A percentile compares a stretch with the other conserved stretches of the same genome.
Evolutionary conservation across 2,329 filamentous ascomycete species (phyloP).

Genomic region (Cladosporium austrohemisphaericum): DNA sequence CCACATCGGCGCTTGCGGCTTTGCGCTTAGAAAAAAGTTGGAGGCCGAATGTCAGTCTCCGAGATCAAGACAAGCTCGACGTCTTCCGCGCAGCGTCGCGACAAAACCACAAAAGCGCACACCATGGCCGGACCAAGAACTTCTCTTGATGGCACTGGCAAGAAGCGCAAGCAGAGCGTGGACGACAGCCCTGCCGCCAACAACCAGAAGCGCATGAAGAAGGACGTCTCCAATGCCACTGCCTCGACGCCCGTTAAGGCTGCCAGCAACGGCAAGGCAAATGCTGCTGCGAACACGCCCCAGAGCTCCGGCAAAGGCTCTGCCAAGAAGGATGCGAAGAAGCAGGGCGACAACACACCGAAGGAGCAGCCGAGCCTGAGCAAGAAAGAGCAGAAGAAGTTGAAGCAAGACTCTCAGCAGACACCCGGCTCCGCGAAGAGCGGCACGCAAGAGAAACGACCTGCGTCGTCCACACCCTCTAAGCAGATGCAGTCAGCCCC

Average conservation of each 20-base stretch:
- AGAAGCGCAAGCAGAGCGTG: slow-evolving; percentile 14
- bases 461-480: not conserved
- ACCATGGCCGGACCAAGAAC: slow-evolving; percentile 7
- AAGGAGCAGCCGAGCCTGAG: slow-evolving; percentile 9
- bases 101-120: not conserved
- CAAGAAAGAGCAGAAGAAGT: slow-evolving; percentile 11
- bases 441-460: not conserved
- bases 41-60: not conserved
- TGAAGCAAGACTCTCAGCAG: slow-evolving; percentile 8
- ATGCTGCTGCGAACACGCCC: not conserved
- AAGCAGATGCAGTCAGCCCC: slow-evolving; percentile 6
- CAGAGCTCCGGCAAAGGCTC: slow-evolving; percentile 1
- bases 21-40: no score
- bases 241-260: slow-evolving; percentile 3
- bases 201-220: slow-evolving; percentile 14
- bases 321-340: slow-evolving; percentile 6
- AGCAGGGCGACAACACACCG: not conserved
- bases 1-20: no score
- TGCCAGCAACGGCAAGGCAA: not conserved
- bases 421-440: slow-evolving; percentile 4
- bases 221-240: slow-evolving; percentile 5
- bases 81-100: not conserved
- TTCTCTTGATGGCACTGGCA: slow-evolving; percentile 10
- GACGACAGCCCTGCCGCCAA: slow-evolving; percentile 14
- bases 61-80: not conserved